A percentile compares a stretch with the other conserved stretches of the same genome.
Conservation (phyloP, 176 grass and related monocot genomes). For the Elymus sibiricus region DNA sequence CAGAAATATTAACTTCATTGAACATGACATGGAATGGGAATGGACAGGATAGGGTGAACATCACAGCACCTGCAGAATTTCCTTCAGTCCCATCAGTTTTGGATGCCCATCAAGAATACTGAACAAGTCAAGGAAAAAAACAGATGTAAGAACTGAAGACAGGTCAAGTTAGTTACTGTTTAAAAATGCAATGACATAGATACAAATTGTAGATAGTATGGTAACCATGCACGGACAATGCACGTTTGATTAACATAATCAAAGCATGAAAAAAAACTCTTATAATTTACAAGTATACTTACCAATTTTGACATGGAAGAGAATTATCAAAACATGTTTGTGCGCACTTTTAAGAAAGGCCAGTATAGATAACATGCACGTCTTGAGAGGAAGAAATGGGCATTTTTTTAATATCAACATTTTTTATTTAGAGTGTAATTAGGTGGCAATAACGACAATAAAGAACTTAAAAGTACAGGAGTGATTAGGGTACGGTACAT, state of each 20-base stretch:
- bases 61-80: conserved; percentile 79
- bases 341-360: neutral
- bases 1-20: neutral
- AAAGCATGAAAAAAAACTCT: neutral
- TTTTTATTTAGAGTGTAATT: neutral
- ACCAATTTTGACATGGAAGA: neutral
- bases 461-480: neutral
- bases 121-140: conserved; percentile 42
- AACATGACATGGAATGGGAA: neutral
- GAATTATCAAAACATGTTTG: neutral
- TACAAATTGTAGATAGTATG: neutral
- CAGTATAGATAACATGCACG: neutral
- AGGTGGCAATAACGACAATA: neutral
- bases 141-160: conserved; percentile 32
- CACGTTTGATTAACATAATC: neutral
- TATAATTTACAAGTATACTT: neutral
- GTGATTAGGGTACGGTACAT: neutral
- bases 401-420: neutral
- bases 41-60: neutral
- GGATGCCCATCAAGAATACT: conserved; percentile 94
- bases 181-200: neutral
- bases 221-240: neutral
- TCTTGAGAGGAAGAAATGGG: neutral
- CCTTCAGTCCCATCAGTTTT: conserved; percentile 94
- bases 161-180: neutral